These are phyloP conservation scores for Aureobasidium melanogenum DNA, from an alignment of 2,329 filamentous ascomycete species.

Conservation along the genomic window DNA sequence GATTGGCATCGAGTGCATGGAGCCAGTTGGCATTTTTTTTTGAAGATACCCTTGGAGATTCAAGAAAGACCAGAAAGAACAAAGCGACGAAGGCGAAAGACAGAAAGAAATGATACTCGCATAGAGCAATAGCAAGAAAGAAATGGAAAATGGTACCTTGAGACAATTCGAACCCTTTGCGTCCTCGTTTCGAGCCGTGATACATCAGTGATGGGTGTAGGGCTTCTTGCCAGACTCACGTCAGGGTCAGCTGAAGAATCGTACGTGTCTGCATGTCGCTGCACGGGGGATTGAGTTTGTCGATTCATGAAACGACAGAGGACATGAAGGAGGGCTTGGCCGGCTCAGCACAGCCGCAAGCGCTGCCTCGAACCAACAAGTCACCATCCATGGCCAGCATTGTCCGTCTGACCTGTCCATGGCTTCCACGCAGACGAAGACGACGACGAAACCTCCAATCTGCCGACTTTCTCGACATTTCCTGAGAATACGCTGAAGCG, in stretches of 20 bases:
- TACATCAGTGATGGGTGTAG: background rate
- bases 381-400: background rate
- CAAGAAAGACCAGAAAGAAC: background rate
- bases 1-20: background rate
- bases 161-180: background rate
- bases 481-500: background rate
- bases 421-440: background rate
- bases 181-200: background rate
- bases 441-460: background rate
- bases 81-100: background rate
- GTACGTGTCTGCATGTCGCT: background rate
- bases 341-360: constrained; percentile 7
- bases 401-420: background rate
- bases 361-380: background rate
- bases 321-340: background rate
- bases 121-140: background rate
- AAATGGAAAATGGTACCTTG: background rate
- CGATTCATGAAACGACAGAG: background rate
- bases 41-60: background rate
- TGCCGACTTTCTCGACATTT: background rate
- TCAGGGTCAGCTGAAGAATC: no score
- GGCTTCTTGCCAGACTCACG: background rate
- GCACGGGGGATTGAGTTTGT: background rate
- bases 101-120: background rate
- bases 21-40: background rate